Evolutionary conservation across 495 filamentous ascomycete species (phyloP).

Genomic region (Sordaria brevicollis): DNA sequence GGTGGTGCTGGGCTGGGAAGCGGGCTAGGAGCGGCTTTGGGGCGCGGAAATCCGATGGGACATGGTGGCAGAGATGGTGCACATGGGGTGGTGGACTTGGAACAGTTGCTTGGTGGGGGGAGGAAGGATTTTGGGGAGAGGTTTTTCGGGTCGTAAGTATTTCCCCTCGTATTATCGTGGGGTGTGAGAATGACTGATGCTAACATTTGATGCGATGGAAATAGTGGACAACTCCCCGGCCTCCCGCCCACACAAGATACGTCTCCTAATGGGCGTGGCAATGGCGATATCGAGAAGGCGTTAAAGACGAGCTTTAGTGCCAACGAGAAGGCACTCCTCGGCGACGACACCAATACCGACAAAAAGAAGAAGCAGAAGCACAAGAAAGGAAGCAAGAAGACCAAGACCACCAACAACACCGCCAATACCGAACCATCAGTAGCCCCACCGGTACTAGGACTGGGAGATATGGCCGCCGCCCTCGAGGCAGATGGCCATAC

Average conservation of each 20-base stretch:
- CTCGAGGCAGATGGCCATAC: background rate
- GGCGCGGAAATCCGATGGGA: conserved; percentile 5
- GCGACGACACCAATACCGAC: no score
- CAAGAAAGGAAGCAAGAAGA: background rate
- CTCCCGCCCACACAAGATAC: no score
- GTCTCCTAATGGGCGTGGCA: no score
- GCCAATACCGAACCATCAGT: background rate
- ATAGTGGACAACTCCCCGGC: background rate
- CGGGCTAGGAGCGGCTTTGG: background rate
- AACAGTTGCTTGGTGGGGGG: background rate
- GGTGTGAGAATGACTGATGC: background rate
- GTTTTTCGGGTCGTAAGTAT: background rate
- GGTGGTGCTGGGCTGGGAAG: background rate
- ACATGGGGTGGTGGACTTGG: background rate
- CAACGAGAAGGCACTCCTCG: no score
- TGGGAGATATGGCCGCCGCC: background rate
- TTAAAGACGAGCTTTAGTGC: background rate
- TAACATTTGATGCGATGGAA: background rate
- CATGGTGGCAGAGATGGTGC: no score
- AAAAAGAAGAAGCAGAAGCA: background rate
- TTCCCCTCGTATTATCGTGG: background rate
- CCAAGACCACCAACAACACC: background rate
- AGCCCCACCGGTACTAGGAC: background rate
- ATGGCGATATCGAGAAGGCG: background rate
- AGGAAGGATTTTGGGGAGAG: background rate